These are phyloP conservation scores for Polytrichum formosum DNA, from an alignment of 225 moss, liverwort and hornwort species.

Conservation along the genomic window DNA sequence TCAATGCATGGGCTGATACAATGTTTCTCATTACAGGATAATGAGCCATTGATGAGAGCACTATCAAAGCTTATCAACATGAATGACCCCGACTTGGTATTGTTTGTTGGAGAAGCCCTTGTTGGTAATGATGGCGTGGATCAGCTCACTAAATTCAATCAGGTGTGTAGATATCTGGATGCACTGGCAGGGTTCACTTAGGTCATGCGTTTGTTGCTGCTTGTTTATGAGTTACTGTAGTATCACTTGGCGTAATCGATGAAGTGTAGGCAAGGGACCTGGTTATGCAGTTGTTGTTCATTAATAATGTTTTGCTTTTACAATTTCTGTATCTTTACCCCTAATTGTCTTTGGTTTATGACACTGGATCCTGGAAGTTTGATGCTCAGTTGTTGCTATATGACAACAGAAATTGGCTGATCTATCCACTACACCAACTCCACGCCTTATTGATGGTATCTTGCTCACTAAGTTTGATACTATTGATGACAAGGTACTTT, in stretches of 20 bases:
- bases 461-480: constrained; percentile 98
- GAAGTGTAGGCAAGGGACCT: neutral
- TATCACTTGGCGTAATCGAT: neutral
- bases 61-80: constrained; percentile 91
- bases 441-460: constrained; percentile 91
- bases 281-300: neutral
- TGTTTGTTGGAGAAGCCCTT: constrained; percentile 97
- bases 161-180: constrained; percentile 28
- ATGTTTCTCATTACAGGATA: constrained; percentile 53
- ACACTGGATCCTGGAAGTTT: neutral
- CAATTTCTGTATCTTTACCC: too few species aligned
- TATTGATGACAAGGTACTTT: constrained; percentile 91
- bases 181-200: neutral
- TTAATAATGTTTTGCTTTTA: neutral
- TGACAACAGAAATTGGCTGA: constrained; percentile 70
- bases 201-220: neutral
- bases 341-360: neutral
- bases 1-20: neutral
- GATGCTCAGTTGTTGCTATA: neutral
- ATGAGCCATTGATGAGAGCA: constrained; percentile 98
- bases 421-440: constrained; percentile 64
- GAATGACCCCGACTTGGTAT: constrained; percentile 91
- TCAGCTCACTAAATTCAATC: constrained; percentile 96
- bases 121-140: constrained; percentile 99
- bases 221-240: neutral